Percentiles rank a stretch among this genome's conserved stretches.
Conservation (phyloP, 345 rosid genomes). For the Corymbia maculata region DNA sequence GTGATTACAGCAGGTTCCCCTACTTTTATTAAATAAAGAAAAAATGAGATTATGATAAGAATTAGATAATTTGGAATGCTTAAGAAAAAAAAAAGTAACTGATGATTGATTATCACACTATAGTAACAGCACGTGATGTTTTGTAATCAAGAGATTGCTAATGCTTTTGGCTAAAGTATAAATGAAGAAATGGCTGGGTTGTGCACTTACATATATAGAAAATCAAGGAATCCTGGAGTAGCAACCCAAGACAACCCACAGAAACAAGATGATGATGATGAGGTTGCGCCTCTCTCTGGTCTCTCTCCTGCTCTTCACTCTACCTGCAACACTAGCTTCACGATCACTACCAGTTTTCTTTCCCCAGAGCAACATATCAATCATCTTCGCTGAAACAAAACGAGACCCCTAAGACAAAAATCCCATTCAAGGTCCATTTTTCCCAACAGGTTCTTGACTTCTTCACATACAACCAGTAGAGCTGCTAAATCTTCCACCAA, state of each 20-base stretch:
- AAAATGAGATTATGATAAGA: background rate
- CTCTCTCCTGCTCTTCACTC: slow-evolving; percentile 4
- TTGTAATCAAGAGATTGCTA: background rate
- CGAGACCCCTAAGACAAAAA: slow-evolving; percentile 8
- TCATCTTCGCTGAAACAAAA: slow-evolving; percentile 13
- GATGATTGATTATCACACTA: background rate
- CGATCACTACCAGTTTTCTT: slow-evolving; percentile 13
- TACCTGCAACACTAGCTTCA: background rate
- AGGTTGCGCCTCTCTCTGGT: slow-evolving; percentile 3
- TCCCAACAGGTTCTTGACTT: slow-evolving; percentile 72
- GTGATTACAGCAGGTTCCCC: background rate
- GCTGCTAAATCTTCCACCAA: slow-evolving; percentile 50
- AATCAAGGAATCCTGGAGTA: background rate
- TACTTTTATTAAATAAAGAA: background rate
- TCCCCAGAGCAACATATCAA: slow-evolving; percentile 15
- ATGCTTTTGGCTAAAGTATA: background rate
- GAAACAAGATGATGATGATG: background rate
- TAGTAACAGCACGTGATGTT: background rate
- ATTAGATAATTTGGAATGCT: background rate
- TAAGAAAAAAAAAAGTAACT: background rate
- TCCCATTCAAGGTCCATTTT: slow-evolving; percentile 36
- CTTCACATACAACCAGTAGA: slow-evolving; percentile 46
- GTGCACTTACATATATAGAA: background rate
- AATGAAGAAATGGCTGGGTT: background rate
- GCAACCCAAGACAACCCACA: background rate